Conservation (phyloP, 2,329 filamentous ascomycete species). For the Clonostachys rhizophaga region DNA sequence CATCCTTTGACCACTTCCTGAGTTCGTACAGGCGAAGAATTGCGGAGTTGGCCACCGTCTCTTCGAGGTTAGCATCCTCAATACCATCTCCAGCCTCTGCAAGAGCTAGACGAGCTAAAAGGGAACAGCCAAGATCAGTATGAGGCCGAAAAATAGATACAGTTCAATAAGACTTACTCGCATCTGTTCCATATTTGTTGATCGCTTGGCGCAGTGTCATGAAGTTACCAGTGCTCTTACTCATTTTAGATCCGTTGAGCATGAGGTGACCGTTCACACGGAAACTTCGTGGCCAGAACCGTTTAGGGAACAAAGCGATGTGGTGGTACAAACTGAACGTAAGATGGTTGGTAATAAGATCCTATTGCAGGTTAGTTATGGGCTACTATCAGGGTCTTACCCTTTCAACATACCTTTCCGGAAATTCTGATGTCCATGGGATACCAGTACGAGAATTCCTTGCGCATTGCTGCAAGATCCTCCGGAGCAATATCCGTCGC, state of each 20-base stretch:
- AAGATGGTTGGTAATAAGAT: conserved; percentile 88
- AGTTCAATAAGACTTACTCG: conserved; percentile 21
- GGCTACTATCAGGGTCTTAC: background rate
- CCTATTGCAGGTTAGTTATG: conserved; percentile 24
- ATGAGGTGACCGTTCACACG: conserved; percentile 90
- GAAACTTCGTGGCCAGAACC: conserved; percentile 85
- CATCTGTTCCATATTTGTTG: conserved; percentile 91
- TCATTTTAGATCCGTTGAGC: conserved; percentile 98
- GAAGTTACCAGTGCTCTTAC: conserved; percentile 96
- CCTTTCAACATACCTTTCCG: conserved; percentile 52
- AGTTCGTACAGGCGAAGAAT: conserved; percentile 79
- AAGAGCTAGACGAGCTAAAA: conserved; percentile 70
- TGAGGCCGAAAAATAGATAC: background rate
- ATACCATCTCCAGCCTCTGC: conserved; percentile 94
- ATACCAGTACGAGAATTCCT: conserved; percentile 97
- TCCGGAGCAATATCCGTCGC: conserved; percentile 71
- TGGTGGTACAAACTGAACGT: conserved; percentile 97
- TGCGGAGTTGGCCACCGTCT: conserved; percentile 86
- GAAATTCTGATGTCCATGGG: conserved; percentile 83
- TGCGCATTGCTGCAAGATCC: conserved; percentile 72
- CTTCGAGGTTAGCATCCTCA: conserved; percentile 95
- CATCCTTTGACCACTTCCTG: conserved; percentile 89
- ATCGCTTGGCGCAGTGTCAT: conserved; percentile 83
- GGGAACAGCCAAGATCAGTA: background rate
- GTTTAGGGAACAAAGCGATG: conserved; percentile 77